phyloP scores from a whole-genome alignment of 2,329 filamentous ascomycete genomes.

The Fusarium coicis region DNA sequence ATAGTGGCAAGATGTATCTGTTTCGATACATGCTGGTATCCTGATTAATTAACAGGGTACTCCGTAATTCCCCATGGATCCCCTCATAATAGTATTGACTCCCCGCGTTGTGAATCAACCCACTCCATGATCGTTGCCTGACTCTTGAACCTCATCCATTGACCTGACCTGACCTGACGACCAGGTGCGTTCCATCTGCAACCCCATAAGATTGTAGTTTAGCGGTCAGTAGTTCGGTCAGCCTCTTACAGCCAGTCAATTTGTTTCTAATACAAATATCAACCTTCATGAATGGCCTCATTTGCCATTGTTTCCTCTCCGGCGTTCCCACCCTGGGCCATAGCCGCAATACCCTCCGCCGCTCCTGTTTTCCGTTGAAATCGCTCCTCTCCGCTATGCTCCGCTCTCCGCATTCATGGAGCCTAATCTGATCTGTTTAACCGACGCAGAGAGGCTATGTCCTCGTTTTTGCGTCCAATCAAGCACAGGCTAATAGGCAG shows the following conservation, averaged over 20 bases:
- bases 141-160: conserved; percentile 15
- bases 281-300: conserved; percentile 29
- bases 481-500: conserved; percentile 29
- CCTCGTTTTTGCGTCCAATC: conserved; percentile 35
- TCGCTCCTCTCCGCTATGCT: conserved; percentile 25
- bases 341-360: not conserved
- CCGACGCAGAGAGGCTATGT: conserved; percentile 32
- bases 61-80: conserved; percentile 17
- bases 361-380: conserved; percentile 22
- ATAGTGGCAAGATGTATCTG: conserved; percentile 19
- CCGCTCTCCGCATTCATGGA: conserved; percentile 36
- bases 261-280: conserved; percentile 6
- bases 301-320: conserved; percentile 8
- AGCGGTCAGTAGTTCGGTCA: conserved; percentile 17
- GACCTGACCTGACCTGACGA: conserved; percentile 31
- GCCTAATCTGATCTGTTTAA: conserved; percentile 35
- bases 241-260: conserved; percentile 13
- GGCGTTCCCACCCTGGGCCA: not conserved
- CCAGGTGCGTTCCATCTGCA: not conserved
- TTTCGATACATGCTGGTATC: not conserved
- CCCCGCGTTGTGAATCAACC: conserved; percentile 30
- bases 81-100: conserved; percentile 2
- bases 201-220: conserved; percentile 14
- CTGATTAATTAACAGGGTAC: conserved; percentile 9
- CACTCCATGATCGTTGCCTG: conserved; percentile 32